Evolutionary conservation across 257 asterid species (phyloP).

Genomic region (Leonotis leonurus): DNA sequence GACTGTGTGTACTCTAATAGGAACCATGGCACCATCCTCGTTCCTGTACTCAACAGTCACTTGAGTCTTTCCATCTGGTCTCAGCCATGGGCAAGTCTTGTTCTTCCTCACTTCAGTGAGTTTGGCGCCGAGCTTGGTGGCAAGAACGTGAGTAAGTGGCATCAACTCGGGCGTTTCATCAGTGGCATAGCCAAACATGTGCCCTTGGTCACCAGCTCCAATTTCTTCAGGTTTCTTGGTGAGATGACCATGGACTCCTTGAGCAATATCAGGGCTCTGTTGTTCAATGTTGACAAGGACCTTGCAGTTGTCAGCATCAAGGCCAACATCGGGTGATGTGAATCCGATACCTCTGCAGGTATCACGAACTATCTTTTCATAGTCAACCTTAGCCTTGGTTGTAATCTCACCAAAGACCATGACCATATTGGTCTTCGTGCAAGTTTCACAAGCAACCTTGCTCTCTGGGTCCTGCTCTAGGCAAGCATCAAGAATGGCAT

Average conservation of each 20-base stretch:
- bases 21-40: conserved; percentile 64
- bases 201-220: conserved; percentile 79
- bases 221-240: conserved; percentile 68
- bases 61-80: conserved; percentile 71
- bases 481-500: conserved; percentile 65
- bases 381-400: conserved; percentile 50
- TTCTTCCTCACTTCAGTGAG: conserved; percentile 62
- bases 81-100: conserved; percentile 55
- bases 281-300: conserved; percentile 61
- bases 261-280: conserved; percentile 69
- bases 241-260: conserved; percentile 63
- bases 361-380: conserved; percentile 62
- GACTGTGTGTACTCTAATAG: conserved; percentile 59
- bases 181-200: conserved; percentile 74
- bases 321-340: conserved; percentile 55
- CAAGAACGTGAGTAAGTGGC: conserved; percentile 68
- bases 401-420: conserved; percentile 72
- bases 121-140: conserved; percentile 62
- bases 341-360: conserved; percentile 67
- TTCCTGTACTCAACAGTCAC: conserved; percentile 63
- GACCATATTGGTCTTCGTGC: conserved; percentile 57
- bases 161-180: conserved; percentile 72
- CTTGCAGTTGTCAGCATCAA: conserved; percentile 64
- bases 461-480: conserved; percentile 65
- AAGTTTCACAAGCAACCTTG: conserved; percentile 67